Conservation (phyloP, 2,329 filamentous ascomycete genomes). For the Neoscytalidium dimidiatum region DNA sequence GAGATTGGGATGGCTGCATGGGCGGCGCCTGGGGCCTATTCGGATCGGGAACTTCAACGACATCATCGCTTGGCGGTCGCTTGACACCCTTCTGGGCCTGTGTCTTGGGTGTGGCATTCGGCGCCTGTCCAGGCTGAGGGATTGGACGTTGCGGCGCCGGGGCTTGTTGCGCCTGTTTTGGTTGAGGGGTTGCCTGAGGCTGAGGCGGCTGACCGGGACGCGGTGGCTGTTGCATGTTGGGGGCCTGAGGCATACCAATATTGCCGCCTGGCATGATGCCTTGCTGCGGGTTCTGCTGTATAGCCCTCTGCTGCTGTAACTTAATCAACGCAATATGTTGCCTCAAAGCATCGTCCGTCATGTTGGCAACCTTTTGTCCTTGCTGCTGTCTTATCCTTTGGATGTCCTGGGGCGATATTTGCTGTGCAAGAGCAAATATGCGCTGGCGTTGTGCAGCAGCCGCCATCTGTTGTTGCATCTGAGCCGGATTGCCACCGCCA, state of each 20-base stretch:
- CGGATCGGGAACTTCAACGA: conserved; percentile 39
- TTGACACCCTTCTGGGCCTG: conserved; percentile 36
- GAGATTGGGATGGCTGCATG: conserved; percentile 36
- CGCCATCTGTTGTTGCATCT: conserved; percentile 18
- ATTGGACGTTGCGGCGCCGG: conserved; percentile 24
- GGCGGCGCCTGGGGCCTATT: conserved; percentile 37
- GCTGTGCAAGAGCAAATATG: conserved; percentile 2
- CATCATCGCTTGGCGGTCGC: conserved; percentile 43
- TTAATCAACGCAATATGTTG: conserved; percentile 27
- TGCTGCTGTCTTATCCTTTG: conserved; percentile 21
- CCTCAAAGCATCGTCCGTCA: conserved; percentile 46
- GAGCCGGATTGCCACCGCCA: background rate
- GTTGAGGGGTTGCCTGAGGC: conserved; percentile 21
- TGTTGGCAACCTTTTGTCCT: conserved; percentile 27
- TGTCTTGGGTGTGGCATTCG: conserved; percentile 25
- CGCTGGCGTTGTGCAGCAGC: conserved; percentile 5
- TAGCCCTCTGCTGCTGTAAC: conserved; percentile 37
- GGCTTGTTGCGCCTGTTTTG: conserved; percentile 26
- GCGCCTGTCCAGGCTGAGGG: conserved; percentile 28
- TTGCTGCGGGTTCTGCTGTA: conserved; percentile 30
- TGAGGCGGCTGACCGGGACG: conserved; percentile 22
- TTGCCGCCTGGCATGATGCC: conserved; percentile 22
- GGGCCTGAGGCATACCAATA: conserved; percentile 21
- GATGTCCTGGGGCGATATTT: conserved; percentile 16
- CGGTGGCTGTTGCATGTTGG: conserved; percentile 31